phyloP scores from a whole-genome alignment of 75 land plant genomes.

The Picea glauca region DNA sequence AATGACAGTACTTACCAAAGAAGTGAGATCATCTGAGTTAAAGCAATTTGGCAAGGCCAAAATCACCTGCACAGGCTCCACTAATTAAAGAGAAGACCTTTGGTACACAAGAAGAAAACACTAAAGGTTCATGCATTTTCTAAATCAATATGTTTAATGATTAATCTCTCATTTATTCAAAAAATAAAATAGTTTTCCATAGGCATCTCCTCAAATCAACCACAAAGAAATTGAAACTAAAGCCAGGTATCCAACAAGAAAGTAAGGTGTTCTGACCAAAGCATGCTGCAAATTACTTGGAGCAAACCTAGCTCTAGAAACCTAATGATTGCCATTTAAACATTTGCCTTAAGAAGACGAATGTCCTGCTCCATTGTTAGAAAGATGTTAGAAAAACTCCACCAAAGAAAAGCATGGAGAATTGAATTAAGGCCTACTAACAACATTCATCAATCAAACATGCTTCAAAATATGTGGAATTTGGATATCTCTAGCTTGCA shows the following conservation, averaged over 20 bases:
- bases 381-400: constrained; percentile 97
- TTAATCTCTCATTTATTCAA: not conserved
- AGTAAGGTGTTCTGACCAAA: not conserved
- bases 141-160: not conserved
- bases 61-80: constrained; percentile 64
- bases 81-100: not conserved
- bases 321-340: not conserved
- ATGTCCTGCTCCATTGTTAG: constrained; percentile 93
- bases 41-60: constrained; percentile 94
- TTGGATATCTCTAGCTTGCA: not conserved
- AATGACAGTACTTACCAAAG: constrained; percentile 53
- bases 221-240: not conserved
- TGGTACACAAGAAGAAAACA: not conserved
- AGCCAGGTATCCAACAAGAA: not conserved
- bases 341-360: constrained; percentile 73
- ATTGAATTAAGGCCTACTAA: not conserved
- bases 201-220: not conserved
- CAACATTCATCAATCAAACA: not conserved
- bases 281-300: not conserved
- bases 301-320: not conserved
- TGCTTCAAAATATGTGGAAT: constrained; percentile 1
- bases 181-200: not conserved
- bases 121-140: not conserved
- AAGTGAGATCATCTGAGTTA: constrained; percentile 91
- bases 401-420: not conserved